Conservation (phyloP, 306 rosid species). For the Cicer judaicum region DNA sequence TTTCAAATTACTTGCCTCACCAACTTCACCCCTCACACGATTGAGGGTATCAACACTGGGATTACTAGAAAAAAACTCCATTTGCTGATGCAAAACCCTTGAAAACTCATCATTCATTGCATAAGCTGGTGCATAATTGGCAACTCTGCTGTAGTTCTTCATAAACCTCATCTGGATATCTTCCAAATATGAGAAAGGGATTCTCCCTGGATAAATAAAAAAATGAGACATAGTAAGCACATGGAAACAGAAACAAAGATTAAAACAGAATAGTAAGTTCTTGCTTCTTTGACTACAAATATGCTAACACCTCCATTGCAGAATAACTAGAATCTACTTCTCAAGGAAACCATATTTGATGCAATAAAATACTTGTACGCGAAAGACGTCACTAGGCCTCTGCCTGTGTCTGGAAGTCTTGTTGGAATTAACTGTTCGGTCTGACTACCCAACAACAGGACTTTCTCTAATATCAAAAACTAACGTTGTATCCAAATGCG, state of each 20-base stretch:
- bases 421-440: neutral
- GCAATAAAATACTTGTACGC: conserved; percentile 1
- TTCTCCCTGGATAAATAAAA: conserved; percentile 72
- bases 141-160: conserved; percentile 95
- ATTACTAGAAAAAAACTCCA: conserved; percentile 94
- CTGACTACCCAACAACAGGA: conserved; percentile 20
- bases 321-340: conserved; percentile 36
- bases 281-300: conserved; percentile 22
- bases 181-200: conserved; percentile 94
- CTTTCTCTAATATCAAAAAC: conserved; percentile 27
- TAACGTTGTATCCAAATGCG: neutral
- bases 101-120: conserved; percentile 99
- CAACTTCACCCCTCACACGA: conserved; percentile 93
- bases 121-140: conserved; percentile 86
- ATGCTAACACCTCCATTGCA: neutral
- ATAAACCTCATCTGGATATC: conserved; percentile 97
- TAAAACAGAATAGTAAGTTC: conserved; percentile 3
- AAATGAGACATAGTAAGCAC: conserved; percentile 34
- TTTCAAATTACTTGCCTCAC: conserved; percentile 78
- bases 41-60: conserved; percentile 84
- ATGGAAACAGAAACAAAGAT: neutral
- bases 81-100: conserved; percentile 95
- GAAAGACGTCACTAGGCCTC: conserved; percentile 7
- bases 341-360: conserved; percentile 21
- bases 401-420: conserved; percentile 7